phyloP scores from a whole-genome alignment of 2,329 filamentous ascomycete species.

The Penicillium sp. region DNA sequence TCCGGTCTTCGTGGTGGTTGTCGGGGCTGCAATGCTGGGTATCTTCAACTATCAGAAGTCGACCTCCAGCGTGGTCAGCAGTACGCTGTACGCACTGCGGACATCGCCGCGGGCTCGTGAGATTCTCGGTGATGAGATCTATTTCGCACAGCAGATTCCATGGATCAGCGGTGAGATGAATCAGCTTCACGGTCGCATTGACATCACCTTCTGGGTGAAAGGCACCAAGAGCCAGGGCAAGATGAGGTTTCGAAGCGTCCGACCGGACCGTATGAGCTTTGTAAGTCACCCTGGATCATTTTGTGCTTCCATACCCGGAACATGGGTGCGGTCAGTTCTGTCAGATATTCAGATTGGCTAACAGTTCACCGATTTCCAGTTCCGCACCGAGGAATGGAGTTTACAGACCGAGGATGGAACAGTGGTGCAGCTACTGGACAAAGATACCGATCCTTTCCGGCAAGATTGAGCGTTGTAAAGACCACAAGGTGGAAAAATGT shows the following conservation, averaged over 20 bases:
- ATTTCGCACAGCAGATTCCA: slow-evolving; percentile 71
- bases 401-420: slow-evolving; percentile 63
- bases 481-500: slow-evolving; percentile 30
- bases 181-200: slow-evolving; percentile 83
- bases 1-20: slow-evolving; percentile 71
- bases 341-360: background rate
- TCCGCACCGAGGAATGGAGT: slow-evolving; percentile 88
- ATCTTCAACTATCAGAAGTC: slow-evolving; percentile 99
- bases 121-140: slow-evolving; percentile 79
- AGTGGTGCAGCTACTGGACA: slow-evolving; percentile 69
- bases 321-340: background rate
- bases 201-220: slow-evolving; percentile 82
- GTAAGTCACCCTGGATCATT: slow-evolving; percentile 40
- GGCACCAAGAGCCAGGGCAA: slow-evolving; percentile 66
- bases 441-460: slow-evolving; percentile 65
- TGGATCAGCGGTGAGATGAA: slow-evolving; percentile 88
- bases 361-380: slow-evolving; percentile 44
- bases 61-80: slow-evolving; percentile 78
- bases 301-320: background rate
- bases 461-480: slow-evolving; percentile 33
- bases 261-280: slow-evolving; percentile 60
- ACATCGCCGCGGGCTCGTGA: slow-evolving; percentile 70
- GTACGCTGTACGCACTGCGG: slow-evolving; percentile 85
- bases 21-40: slow-evolving; percentile 67
- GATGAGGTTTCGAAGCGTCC: slow-evolving; percentile 75